Conservation (phyloP, 306 rosid species). For the Medicago lupulina region DNA sequence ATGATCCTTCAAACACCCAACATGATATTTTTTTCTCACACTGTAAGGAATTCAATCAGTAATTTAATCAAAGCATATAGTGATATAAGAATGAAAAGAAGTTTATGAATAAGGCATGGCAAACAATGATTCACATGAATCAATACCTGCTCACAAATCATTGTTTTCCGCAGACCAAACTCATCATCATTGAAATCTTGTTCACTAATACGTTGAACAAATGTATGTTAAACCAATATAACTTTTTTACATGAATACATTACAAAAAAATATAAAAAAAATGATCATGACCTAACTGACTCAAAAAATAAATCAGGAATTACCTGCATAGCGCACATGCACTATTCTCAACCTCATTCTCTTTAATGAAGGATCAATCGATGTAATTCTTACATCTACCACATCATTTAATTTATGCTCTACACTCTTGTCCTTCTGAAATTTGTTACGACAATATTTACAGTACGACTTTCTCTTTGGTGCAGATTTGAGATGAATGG, state of each 20-base stretch:
- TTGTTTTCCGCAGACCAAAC: constrained; percentile 72
- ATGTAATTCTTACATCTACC: too few relatives aligned
- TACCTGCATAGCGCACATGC: constrained; percentile 87
- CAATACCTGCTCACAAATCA: constrained; percentile 86
- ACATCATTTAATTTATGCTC: too few relatives aligned
- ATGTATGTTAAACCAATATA: neutral
- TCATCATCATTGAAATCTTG: constrained; percentile 57
- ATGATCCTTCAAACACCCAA: constrained; percentile 79
- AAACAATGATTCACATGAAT: neutral
- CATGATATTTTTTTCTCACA: constrained; percentile 85
- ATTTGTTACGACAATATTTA: too few relatives aligned
- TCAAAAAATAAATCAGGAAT: neutral
- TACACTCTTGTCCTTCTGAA: too few relatives aligned
- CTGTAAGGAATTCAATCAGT: constrained; percentile 36
- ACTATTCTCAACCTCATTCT: constrained; percentile 63
- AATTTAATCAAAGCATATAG: constrained; percentile 24
- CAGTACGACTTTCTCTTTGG: too few relatives aligned
- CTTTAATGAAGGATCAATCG: too few relatives aligned
- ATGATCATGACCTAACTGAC: neutral
- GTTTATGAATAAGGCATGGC: too few relatives aligned
- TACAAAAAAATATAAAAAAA: neutral
- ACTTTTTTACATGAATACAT: neutral
- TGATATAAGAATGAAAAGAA: neutral
- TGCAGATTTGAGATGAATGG: too few relatives aligned
- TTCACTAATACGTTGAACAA: constrained; percentile 50